Conservation (phyloP, 768 basidiomycete genomes). For the Russula brevipes region DNA sequence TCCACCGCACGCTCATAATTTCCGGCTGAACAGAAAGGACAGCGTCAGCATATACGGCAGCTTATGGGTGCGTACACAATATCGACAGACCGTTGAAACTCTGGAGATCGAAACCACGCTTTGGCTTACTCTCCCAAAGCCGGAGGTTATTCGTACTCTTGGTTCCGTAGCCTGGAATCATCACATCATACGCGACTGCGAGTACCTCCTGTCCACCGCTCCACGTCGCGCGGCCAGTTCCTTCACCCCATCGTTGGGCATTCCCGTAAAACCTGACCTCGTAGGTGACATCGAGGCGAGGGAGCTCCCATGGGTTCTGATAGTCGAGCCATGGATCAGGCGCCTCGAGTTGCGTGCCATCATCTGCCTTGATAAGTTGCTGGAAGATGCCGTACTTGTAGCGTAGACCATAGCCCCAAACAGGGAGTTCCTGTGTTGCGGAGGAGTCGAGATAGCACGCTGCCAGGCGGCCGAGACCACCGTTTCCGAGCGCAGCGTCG, state of each 20-base stretch:
- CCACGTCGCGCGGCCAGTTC: conserved; percentile 55
- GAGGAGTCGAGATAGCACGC: conserved; percentile 97
- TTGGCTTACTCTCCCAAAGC: conserved; percentile 79
- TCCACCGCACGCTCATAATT: conserved; percentile 90
- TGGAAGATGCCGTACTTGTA: conserved; percentile 98
- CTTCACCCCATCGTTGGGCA: conserved; percentile 61
- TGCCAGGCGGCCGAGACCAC: conserved; percentile 91
- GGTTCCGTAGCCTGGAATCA: conserved; percentile 85
- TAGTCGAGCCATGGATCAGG: conserved; percentile 91
- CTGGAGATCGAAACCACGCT: conserved; percentile 88
- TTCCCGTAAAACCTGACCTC: conserved; percentile 87
- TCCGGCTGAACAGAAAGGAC: conserved; percentile 52
- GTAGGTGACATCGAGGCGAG: conserved; percentile 77
- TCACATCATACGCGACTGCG: conserved; percentile 91
- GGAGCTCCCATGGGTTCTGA: conserved; percentile 86
- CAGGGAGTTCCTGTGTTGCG: conserved; percentile 82
- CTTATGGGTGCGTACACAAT: background rate
- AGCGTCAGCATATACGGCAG: background rate
- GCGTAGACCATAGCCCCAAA: conserved; percentile 92
- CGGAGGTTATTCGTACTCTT: conserved; percentile 87
- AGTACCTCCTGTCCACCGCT: conserved; percentile 90
- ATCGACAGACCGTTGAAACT: conserved; percentile 76
- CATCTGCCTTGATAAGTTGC: conserved; percentile 79
- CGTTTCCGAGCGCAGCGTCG: conserved; percentile 93
- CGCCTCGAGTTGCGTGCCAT: conserved; percentile 74